A percentile compares a stretch with the other conserved stretches of the same genome.
phyloP scores from a whole-genome alignment of 768 basidiomycete species.

The Tephrocybe sp. region DNA sequence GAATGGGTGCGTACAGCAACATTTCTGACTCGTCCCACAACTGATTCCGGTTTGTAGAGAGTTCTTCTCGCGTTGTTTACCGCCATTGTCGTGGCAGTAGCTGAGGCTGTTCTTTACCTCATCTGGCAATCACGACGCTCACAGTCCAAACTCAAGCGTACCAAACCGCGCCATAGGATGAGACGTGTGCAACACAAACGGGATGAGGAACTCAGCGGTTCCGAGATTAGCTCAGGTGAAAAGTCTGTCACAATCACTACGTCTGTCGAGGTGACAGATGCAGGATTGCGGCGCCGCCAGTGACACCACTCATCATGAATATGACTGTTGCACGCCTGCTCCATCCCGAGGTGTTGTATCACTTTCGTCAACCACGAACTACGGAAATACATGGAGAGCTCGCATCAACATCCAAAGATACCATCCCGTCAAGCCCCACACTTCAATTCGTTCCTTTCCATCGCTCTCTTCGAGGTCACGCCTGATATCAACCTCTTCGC shows the following conservation, averaged over 20 bases:
- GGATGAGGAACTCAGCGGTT: conserved; percentile 25
- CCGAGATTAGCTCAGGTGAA: conserved; percentile 3
- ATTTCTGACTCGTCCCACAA: not conserved
- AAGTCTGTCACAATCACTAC: conserved; percentile 7
- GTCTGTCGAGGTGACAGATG: conserved; percentile 15
- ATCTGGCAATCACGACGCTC: conserved; percentile 65
- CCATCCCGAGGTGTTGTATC: not conserved
- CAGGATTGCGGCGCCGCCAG: conserved; percentile 29
- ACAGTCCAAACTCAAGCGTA: conserved; percentile 11
- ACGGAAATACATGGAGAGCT: conserved; percentile 47
- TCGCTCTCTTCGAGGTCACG: conserved; percentile 36
- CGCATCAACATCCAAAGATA: conserved; percentile 68
- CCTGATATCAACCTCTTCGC: conserved; percentile 23
- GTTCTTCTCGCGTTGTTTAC: conserved; percentile 61
- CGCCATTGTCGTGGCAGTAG: conserved; percentile 64
- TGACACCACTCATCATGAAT: conserved; percentile 9
- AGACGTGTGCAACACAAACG: conserved; percentile 35
- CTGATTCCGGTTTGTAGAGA: conserved; percentile 36
- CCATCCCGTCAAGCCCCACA: conserved; percentile 88
- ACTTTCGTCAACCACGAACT: conserved; percentile 12
- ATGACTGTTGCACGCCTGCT: no score
- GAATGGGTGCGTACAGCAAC: conserved; percentile 65
- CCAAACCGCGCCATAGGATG: conserved; percentile 18
- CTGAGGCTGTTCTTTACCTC: conserved; percentile 70
- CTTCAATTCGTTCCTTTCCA: conserved; percentile 52